Evolutionary conservation across 2,329 filamentous ascomycete species (phyloP).

Genomic region (Phialophora expanda): DNA sequence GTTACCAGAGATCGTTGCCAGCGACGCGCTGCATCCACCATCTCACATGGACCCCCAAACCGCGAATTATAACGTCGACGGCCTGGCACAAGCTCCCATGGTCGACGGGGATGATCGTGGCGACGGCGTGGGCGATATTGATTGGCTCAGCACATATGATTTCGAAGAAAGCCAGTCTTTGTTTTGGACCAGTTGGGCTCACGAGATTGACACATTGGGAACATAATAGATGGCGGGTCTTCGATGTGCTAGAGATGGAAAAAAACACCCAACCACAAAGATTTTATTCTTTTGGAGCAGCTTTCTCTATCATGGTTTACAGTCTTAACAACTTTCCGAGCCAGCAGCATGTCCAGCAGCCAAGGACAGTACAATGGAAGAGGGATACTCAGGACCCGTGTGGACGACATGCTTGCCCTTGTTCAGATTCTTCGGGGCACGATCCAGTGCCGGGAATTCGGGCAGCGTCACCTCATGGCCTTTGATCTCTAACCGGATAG

Average conservation of each 20-base stretch:
- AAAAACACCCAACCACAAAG: no score
- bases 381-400: constrained; percentile 22
- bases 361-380: constrained; percentile 26
- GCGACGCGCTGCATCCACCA: background rate
- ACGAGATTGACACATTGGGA: constrained; percentile 26
- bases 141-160: constrained; percentile 25
- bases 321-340: constrained; percentile 37
- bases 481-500: constrained; percentile 30
- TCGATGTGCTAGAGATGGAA: no score
- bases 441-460: constrained; percentile 25
- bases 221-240: constrained; percentile 7
- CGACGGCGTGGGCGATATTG: background rate
- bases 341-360: background rate
- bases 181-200: constrained; percentile 31
- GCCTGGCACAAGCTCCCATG: constrained; percentile 7
- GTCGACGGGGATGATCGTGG: background rate
- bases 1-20: background rate
- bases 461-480: constrained; percentile 31
- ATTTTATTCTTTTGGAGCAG: no score
- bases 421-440: constrained; percentile 21
- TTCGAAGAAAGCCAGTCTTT: constrained; percentile 28
- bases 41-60: background rate
- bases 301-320: no score
- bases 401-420: constrained; percentile 25
- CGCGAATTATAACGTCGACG: background rate